phyloP scores from a whole-genome alignment of 257 asterid species.

The Ballota nigra region DNA sequence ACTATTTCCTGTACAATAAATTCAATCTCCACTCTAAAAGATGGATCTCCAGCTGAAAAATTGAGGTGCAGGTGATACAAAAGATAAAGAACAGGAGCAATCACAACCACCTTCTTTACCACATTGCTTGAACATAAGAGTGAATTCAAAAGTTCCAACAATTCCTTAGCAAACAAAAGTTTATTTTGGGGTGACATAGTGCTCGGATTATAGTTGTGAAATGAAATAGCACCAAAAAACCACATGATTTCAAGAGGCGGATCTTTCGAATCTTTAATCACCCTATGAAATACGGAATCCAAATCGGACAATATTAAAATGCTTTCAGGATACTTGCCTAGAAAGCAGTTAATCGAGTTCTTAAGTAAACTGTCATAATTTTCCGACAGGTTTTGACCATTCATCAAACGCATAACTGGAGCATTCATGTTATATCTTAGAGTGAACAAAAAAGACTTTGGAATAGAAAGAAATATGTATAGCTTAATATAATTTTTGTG shows the following conservation, averaged over 20 bases:
- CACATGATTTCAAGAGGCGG: conserved; percentile 30
- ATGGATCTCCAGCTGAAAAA: conserved; percentile 20
- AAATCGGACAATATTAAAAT: conserved; percentile 2
- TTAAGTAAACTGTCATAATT: background rate
- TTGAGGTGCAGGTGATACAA: conserved; percentile 23
- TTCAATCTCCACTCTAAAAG: conserved; percentile 28
- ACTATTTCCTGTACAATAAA: conserved; percentile 20
- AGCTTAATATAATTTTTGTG: conserved; percentile 3
- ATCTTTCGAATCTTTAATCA: background rate
- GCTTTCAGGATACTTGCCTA: conserved; percentile 5
- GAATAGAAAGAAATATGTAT: conserved; percentile 9
- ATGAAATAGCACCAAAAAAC: conserved; percentile 9
- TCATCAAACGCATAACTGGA: conserved; percentile 9
- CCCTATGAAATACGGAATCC: background rate
- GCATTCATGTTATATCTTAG: conserved; percentile 1
- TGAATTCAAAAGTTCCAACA: conserved; percentile 15
- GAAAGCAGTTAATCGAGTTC: conserved; percentile 19
- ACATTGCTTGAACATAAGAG: conserved; percentile 16
- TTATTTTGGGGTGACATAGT: conserved; percentile 20
- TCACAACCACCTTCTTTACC: conserved; percentile 28
- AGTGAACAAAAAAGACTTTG: background rate
- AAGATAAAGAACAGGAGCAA: conserved; percentile 30
- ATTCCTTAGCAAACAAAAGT: conserved; percentile 3
- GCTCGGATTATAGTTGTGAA: conserved; percentile 18
- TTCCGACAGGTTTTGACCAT: background rate